Evolutionary conservation across 1,284 basidiomycete genomes (phyloP).

Genomic region (Sanghuangporus weigelae): DNA sequence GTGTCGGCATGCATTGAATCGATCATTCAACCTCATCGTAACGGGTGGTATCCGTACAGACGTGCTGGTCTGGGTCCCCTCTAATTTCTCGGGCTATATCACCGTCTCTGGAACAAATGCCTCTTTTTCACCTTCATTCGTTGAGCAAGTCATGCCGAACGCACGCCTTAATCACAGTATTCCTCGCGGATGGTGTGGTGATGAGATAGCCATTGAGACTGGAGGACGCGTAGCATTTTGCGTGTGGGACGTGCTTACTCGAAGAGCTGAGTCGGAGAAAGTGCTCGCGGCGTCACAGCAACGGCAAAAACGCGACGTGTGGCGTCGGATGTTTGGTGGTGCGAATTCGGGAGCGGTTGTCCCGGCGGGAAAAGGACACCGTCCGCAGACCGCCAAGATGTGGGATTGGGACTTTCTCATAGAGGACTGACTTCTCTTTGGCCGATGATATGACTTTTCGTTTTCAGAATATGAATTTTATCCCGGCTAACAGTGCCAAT

Average conservation of each 20-base stretch:
- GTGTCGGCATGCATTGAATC: slow-evolving; percentile 61
- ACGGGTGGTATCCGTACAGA: slow-evolving; percentile 48
- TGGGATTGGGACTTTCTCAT: slow-evolving; percentile 70
- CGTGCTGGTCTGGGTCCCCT: slow-evolving; percentile 68
- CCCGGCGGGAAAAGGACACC: background rate
- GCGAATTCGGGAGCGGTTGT: background rate
- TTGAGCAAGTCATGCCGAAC: slow-evolving; percentile 60
- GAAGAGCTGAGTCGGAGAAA: slow-evolving; percentile 57
- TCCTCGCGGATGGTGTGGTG: slow-evolving; percentile 36
- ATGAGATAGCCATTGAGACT: slow-evolving; percentile 58
- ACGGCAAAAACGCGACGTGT: slow-evolving; percentile 44
- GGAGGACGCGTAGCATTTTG: slow-evolving; percentile 57
- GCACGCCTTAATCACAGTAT: slow-evolving; percentile 45
- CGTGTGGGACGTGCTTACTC: slow-evolving; percentile 71
- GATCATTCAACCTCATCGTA: slow-evolving; percentile 61
- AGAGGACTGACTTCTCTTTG: slow-evolving; percentile 37
- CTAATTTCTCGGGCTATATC: slow-evolving; percentile 68
- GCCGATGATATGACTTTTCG: background rate
- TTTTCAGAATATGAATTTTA: background rate
- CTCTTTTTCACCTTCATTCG: slow-evolving; percentile 64
- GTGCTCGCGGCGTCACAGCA: slow-evolving; percentile 45
- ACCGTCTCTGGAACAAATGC: slow-evolving; percentile 41
- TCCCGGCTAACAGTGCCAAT: background rate
- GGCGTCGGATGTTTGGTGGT: slow-evolving; percentile 12
- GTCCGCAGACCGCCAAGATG: background rate